Evolutionary conservation across 2,329 filamentous ascomycete genomes (phyloP).

Genomic region (Penicillium sp.): DNA sequence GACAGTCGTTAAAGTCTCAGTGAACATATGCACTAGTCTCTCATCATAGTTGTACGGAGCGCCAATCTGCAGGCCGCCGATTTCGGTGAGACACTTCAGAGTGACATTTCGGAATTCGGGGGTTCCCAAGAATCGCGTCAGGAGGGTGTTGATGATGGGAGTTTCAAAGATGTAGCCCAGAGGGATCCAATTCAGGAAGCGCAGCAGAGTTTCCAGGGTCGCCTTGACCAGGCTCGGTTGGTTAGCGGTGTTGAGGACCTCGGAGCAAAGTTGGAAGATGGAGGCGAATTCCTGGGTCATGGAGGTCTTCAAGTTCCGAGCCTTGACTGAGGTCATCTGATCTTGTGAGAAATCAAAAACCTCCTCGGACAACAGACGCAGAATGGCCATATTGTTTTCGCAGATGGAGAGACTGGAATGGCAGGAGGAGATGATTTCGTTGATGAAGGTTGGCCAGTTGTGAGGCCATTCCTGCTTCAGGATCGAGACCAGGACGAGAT

Average conservation of each 20-base stretch:
- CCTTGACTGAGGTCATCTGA: slow-evolving; percentile 98
- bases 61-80: slow-evolving; percentile 87
- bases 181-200: slow-evolving; percentile 99
- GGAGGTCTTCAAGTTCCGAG: slow-evolving; percentile 91
- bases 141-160: slow-evolving; percentile 87
- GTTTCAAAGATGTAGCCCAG: slow-evolving; percentile 99
- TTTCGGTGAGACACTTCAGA: slow-evolving; percentile 94
- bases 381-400: slow-evolving; percentile 99
- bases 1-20: slow-evolving; percentile 89
- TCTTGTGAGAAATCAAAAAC: slow-evolving; percentile 99
- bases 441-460: slow-evolving; percentile 99
- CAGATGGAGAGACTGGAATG: slow-evolving; percentile 95
- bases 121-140: slow-evolving; percentile 86
- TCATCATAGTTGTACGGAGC: slow-evolving; percentile 80
- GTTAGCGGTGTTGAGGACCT: slow-evolving; percentile 87
- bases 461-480: slow-evolving; percentile 99
- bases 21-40: slow-evolving; percentile 97
- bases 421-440: slow-evolving; percentile 96
- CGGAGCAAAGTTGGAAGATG: slow-evolving; percentile 96
- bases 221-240: slow-evolving; percentile 89
- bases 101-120: slow-evolving; percentile 97
- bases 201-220: slow-evolving; percentile 91
- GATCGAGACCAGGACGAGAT: slow-evolving; percentile 94
- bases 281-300: slow-evolving; percentile 99
- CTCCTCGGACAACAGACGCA: slow-evolving; percentile 92